phyloP scores from a whole-genome alignment of 2,329 filamentous ascomycete species.

The Cladophialophora carrionii region DNA sequence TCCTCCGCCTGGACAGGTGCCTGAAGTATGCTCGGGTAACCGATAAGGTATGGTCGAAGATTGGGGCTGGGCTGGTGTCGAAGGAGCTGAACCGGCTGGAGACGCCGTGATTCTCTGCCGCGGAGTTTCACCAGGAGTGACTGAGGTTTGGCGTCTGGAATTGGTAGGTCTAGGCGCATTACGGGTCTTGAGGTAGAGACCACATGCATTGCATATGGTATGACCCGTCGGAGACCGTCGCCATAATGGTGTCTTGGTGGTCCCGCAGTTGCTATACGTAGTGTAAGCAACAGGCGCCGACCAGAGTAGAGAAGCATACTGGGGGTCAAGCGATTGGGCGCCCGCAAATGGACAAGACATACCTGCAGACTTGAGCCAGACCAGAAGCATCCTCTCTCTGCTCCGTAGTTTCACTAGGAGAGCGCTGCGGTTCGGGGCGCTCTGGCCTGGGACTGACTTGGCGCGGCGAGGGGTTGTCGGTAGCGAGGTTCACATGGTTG shows the following conservation, averaged over 20 bases:
- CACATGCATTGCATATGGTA: conserved; percentile 97
- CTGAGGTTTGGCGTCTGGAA: conserved; percentile 70
- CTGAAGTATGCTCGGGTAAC: conserved; percentile 55
- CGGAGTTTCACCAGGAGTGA: conserved; percentile 36
- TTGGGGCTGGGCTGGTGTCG: conserved; percentile 42
- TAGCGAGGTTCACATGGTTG: conserved; percentile 20
- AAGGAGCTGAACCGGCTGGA: conserved; percentile 34
- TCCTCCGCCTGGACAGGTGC: conserved; percentile 94
- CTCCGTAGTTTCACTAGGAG: conserved; percentile 19
- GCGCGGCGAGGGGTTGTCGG: conserved; percentile 18
- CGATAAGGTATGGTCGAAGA: conserved; percentile 33
- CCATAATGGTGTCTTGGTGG: conserved; percentile 92
- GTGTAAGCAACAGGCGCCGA: conserved; percentile 4
- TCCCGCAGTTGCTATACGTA: conserved; percentile 81
- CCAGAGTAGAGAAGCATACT: conserved; percentile 33
- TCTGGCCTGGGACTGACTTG: conserved; percentile 23
- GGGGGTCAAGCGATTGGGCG: conserved; percentile 39
- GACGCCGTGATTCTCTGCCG: conserved; percentile 30
- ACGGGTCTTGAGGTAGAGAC: conserved; percentile 88
- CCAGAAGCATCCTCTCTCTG: conserved; percentile 30
- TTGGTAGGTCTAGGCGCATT: conserved; percentile 90
- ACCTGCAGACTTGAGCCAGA: conserved; percentile 39
- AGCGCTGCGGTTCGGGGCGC: conserved; percentile 5
- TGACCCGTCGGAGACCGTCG: conserved; percentile 87
- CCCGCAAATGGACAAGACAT: conserved; percentile 33